Conservation (phyloP, 1,284 basidiomycete species). For the Earliella scabrosa region DNA sequence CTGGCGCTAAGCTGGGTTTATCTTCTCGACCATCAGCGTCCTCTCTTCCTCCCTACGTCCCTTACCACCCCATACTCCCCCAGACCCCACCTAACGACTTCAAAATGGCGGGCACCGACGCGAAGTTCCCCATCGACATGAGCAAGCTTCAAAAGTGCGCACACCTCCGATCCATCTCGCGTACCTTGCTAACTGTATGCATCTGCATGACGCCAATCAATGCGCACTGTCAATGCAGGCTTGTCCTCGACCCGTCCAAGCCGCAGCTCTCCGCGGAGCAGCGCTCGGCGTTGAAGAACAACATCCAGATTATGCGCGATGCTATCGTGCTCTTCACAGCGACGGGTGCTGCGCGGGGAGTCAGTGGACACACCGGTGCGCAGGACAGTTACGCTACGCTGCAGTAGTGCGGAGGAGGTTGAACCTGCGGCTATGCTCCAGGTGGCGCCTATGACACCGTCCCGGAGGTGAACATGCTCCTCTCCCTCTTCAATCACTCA, state of each 20-base stretch:
- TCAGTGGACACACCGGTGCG: constrained; percentile 81
- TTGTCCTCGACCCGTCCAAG: constrained; percentile 71
- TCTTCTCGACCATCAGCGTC: constrained; percentile 21
- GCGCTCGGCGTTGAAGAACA: constrained; percentile 59
- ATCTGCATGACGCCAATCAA: constrained; percentile 3
- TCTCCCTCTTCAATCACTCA: constrained; percentile 69
- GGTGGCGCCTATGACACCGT: constrained; percentile 87
- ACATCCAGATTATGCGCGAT: constrained; percentile 83
- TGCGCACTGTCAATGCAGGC: constrained; percentile 49
- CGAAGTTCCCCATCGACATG: constrained; percentile 77
- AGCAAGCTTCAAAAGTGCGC: constrained; percentile 70
- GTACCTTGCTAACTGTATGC: not conserved
- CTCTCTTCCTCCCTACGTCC: not conserved
- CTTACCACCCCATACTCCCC: not conserved
- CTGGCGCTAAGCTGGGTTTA: constrained; percentile 14
- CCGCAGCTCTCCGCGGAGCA: constrained; percentile 64
- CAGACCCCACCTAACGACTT: not conserved
- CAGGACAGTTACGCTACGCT: not conserved
- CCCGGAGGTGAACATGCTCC: constrained; percentile 78
- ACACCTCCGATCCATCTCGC: not conserved
- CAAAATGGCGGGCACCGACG: constrained; percentile 45
- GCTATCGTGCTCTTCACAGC: constrained; percentile 83
- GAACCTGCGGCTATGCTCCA: constrained; percentile 26
- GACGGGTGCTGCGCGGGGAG: constrained; percentile 79
- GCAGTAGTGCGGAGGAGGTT: too few species aligned